Evolutionary conservation across 2,329 filamentous ascomycete genomes (phyloP), one percentile per base, ranked within the genome.

Genomic region (Xylariaceae sp.): DNA sequence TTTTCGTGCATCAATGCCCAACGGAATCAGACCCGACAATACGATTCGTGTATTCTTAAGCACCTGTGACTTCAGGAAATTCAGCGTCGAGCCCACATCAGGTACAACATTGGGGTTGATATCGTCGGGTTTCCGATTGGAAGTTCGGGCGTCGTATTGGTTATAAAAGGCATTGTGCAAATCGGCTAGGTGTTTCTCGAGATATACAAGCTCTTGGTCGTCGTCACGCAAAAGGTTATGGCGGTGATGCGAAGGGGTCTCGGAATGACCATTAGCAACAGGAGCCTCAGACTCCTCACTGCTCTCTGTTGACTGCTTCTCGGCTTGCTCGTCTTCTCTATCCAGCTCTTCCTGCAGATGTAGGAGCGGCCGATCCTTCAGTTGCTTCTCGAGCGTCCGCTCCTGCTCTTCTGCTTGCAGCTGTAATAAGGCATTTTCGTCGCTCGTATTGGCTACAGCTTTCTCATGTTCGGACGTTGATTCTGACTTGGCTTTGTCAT

Each of bases 281-380:
- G 62, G 53, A 11, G 22, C 22, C n/a, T 56, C 50, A 30, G 48
- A 44, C 39, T 48, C 59, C 19, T 64, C 69, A 26, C 72, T 68
- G 37, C 73, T 73, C 13, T 72, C 69, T 2, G 68, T 66, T 4
- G 44, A 26, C 16, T 22, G 37, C 43, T 65, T 71, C 46, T 74
- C 78, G 41, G 70, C 76, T 29, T 77, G 74, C 31, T 88, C 82
- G 52, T 90, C 87, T 55, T 89, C 87, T 53, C 88, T 87, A 56
- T 98, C 93, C 17, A 96, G 74, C 60, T 89, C 76, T 56, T 95
- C 87, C 63, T 98, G 93, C 68, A 95, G 85, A 59, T 93, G 88
- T n/a, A 95, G 69, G 19, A 98, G 68, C 0, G 93, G 93, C 12
- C 91, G 79, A 48, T 96, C 89, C 45, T 83, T 87, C 15, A 97